Conservation (phyloP, 225 moss, liverwort and hornwort species). For the Pleurozium schreberi region DNA sequence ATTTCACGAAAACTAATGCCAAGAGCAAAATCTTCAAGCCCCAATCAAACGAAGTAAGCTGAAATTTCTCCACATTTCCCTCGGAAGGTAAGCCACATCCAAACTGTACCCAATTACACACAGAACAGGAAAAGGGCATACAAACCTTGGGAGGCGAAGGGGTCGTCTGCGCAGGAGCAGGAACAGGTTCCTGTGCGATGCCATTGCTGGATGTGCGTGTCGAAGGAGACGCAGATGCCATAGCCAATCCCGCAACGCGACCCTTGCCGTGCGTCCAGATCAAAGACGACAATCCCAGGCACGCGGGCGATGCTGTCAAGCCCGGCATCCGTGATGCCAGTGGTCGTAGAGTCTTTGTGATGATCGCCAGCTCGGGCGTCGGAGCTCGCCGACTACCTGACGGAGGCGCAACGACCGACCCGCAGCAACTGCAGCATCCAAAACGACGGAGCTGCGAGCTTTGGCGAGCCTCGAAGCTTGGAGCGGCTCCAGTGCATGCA, state of each 20-base stretch:
- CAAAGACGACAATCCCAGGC: background rate
- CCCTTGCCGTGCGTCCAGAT: background rate
- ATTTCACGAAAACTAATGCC: background rate
- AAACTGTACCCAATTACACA: background rate
- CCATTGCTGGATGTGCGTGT: constrained; percentile 11
- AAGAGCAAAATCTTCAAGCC: background rate
- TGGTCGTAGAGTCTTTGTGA: background rate
- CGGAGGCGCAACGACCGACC: background rate
- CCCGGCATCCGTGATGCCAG: constrained; percentile 28
- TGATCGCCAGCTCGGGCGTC: constrained; percentile 23
- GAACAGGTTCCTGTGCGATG: constrained; percentile 26
- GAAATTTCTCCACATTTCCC: background rate
- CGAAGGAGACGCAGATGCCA: constrained; percentile 9
- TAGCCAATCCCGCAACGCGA: background rate
- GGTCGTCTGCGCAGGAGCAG: constrained; percentile 15
- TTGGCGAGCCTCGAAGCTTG: background rate
- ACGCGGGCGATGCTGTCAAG: background rate
- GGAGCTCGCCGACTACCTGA: background rate
- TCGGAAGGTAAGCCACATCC: background rate
- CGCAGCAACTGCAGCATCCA: background rate
- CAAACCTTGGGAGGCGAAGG: constrained; percentile 22
- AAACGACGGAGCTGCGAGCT: background rate
- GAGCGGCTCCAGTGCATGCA: background rate
- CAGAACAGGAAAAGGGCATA: background rate
- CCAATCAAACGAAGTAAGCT: background rate